Percentiles rank a stretch among this genome's conserved stretches.
These are phyloP conservation scores for Grosmannia penicillata DNA, from an alignment of 2,329 filamentous ascomycete species.

Conservation along the genomic window DNA sequence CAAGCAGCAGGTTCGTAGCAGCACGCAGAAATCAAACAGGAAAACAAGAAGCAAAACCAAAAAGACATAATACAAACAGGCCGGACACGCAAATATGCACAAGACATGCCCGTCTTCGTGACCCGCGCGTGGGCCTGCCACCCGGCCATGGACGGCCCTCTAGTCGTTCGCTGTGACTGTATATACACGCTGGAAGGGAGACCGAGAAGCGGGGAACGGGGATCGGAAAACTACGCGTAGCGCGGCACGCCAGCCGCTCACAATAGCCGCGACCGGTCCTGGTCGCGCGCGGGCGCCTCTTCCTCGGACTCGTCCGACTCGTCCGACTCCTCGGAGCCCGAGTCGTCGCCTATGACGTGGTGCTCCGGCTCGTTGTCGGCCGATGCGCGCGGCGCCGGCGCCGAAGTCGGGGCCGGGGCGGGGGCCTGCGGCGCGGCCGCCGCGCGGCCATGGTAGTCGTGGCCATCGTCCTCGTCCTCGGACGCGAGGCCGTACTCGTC, in stretches of 20 bases:
- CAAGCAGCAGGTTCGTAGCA: background rate
- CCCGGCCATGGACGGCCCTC: too few species aligned
- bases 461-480: constrained; percentile 50
- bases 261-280: constrained; percentile 4
- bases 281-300: background rate
- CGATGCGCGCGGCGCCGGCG: background rate
- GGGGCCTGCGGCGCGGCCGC: constrained; percentile 7
- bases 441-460: constrained; percentile 20
- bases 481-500: constrained; percentile 36
- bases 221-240: too few species aligned
- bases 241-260: background rate
- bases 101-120: too few species aligned
- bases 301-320: constrained; percentile 13
- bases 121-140: too few species aligned
- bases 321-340: constrained; percentile 24
- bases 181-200: background rate
- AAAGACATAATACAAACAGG: background rate
- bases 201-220: too few species aligned
- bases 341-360: constrained; percentile 36
- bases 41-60: background rate
- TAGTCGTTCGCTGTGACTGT: too few species aligned
- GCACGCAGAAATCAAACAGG: background rate
- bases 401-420: background rate
- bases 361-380: constrained; percentile 22
- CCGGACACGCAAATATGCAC: background rate